Base-by-base conservation (phyloP, 129 eudicot species). In the Lactuca sativa region DNA sequence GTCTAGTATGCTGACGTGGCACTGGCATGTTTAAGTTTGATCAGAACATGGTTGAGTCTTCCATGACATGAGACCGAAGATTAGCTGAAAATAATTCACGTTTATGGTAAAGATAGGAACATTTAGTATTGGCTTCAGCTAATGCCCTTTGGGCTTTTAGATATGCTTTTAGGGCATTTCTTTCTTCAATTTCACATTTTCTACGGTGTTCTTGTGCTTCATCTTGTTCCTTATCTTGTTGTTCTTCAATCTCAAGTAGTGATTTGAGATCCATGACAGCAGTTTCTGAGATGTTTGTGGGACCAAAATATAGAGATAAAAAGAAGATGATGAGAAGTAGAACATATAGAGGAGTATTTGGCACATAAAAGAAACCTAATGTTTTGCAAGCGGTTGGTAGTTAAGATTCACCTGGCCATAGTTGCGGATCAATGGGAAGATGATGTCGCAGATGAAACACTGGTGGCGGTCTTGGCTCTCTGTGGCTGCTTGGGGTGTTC, bases 171-270 rank as follows among this genome's bases (percentile, higher is more conserved):
- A 77, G 85, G 67, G 93, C 83, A 49, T 82, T 82, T 67, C 86
- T 72, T 80, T 89, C 96, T 75, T 89, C 90, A 37, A 89, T 38
- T 78, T 89, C 96, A 71, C 96, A 86, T 56, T 62, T 82, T 60
- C 73, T 83, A 38, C 96, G 82, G 62, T 78, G 75, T 80, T 82
- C 96, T 66, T 89, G 93, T 25, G 90, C 96, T 62, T 86, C 90
- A 65, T 89, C 92, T 51, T 86, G 83, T 72, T 89, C 92, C 74
- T 86, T 84, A 38, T 89, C 90, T 31, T 83, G 84, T 60, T 82
- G 76, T 68, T 83, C 93, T 67, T 89, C 96, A 21, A 84, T 41
- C 59, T 86, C 84, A 14, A 89, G 62, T 55, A 86, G 56, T 54
- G 90, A 73, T 55, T 80, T 76, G 2, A 80, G 15, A 66, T 86